Conservation (phyloP, 176 grass and related monocot species). For the Paspalum vaginatum region DNA sequence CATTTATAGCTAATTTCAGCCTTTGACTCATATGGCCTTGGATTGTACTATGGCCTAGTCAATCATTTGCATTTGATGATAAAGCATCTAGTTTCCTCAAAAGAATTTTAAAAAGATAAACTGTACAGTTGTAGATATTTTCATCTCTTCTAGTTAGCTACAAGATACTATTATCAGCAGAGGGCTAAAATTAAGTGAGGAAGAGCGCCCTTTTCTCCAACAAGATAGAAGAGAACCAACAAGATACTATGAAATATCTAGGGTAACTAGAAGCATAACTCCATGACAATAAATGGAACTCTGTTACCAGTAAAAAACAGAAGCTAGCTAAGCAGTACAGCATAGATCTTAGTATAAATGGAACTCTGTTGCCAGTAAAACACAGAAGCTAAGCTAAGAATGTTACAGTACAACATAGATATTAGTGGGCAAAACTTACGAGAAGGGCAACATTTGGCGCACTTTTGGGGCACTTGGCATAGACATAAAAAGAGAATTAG, state of each 20-base stretch:
- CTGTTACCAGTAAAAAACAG: background rate
- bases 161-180: background rate
- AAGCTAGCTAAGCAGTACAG: background rate
- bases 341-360: background rate
- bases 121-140: background rate
- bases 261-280: slow-evolving; percentile 10
- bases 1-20: background rate
- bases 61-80: background rate
- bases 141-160: slow-evolving; percentile 27
- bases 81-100: background rate
- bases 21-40: background rate
- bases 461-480: slow-evolving; percentile 93
- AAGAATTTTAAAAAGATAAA: background rate
- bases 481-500: slow-evolving; percentile 97
- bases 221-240: slow-evolving; percentile 1
- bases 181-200: slow-evolving; percentile 1
- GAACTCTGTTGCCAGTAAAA: background rate
- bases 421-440: slow-evolving; percentile 62
- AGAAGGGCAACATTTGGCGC: slow-evolving; percentile 91
- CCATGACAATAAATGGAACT: slow-evolving; percentile 2
- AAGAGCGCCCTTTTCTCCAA: background rate
- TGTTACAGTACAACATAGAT: slow-evolving; percentile 3
- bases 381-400: slow-evolving; percentile 30
- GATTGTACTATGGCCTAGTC: background rate
- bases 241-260: background rate